These are phyloP conservation scores for Asterophora parasitica DNA, from an alignment of 768 basidiomycete genomes.

Conservation along the genomic window DNA sequence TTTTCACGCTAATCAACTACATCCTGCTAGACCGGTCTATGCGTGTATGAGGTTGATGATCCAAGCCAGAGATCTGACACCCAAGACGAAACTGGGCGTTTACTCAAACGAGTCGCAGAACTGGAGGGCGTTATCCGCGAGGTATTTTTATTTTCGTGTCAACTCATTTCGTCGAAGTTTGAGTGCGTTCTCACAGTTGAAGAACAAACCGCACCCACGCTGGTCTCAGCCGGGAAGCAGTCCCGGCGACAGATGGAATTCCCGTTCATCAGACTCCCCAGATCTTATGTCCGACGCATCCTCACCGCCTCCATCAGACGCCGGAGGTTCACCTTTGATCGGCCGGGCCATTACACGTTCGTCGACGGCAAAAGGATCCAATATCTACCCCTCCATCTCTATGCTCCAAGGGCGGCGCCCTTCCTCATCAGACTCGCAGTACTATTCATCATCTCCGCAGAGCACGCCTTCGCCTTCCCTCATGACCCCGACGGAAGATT, in stretches of 20 bases:
- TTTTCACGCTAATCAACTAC: background rate
- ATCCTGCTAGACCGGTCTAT: slow-evolving; percentile 62
- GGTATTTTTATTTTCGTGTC: slow-evolving; percentile 29
- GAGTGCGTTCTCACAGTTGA: slow-evolving; percentile 38
- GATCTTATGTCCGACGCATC: slow-evolving; percentile 21
- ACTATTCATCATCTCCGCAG: slow-evolving; percentile 26
- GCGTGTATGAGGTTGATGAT: slow-evolving; percentile 82
- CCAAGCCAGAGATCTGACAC: slow-evolving; percentile 50
- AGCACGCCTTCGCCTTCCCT: slow-evolving; percentile 36
- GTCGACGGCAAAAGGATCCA: slow-evolving; percentile 12
- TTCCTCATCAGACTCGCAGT: slow-evolving; percentile 25
- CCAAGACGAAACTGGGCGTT: slow-evolving; percentile 59
- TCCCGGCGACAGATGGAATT: slow-evolving; percentile 28
- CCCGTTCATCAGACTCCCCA: slow-evolving; percentile 18
- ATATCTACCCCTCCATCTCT: slow-evolving; percentile 18
- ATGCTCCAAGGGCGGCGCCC: slow-evolving; percentile 19
- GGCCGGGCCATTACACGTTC: slow-evolving; percentile 12
- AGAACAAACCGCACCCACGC: slow-evolving; percentile 68
- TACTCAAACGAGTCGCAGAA: slow-evolving; percentile 74
- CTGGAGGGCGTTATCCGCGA: slow-evolving; percentile 83
- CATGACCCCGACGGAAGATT: slow-evolving; percentile 44
- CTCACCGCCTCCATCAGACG: slow-evolving; percentile 27
- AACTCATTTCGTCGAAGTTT: slow-evolving; percentile 31
- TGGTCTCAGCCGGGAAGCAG: slow-evolving; percentile 46
- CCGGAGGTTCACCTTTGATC: slow-evolving; percentile 18